Conservation (phyloP, 1,139 yeast species). For the Protomyces gravidus region DNA sequence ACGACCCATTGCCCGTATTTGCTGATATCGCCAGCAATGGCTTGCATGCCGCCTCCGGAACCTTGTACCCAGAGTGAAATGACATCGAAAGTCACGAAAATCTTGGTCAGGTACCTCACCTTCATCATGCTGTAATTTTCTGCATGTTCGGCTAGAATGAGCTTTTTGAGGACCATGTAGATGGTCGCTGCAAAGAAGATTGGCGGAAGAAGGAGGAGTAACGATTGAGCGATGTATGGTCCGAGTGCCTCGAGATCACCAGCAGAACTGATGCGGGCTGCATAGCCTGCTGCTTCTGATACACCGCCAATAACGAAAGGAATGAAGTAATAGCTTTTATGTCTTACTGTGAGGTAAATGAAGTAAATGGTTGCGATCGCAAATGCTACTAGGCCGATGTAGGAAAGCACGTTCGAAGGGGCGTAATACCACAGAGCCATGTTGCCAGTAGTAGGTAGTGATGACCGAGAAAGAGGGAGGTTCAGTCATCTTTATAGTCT, state of each 20-base stretch:
- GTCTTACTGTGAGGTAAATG: constrained; percentile 27
- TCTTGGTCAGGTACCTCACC: constrained; percentile 41
- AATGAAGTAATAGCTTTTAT: constrained; percentile 33
- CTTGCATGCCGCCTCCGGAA: constrained; percentile 48
- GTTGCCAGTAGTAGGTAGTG: too few relatives aligned
- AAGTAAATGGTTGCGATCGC: constrained; percentile 32
- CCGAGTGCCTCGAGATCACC: constrained; percentile 34
- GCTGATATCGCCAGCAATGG: neutral
- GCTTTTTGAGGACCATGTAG: constrained; percentile 47
- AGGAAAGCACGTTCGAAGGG: constrained; percentile 34
- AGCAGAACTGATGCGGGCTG: constrained; percentile 40
- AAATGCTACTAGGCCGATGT: constrained; percentile 34
- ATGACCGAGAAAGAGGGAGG: too few relatives aligned
- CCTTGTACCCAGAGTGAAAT: constrained; percentile 46
- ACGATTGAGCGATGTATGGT: constrained; percentile 43
- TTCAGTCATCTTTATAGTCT: too few relatives aligned
- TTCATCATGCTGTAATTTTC: constrained; percentile 41
- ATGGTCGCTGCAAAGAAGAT: constrained; percentile 47
- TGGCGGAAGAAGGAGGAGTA: constrained; percentile 46
- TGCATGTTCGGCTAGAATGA: constrained; percentile 40
- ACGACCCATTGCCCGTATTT: constrained; percentile 34
- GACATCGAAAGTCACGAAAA: constrained; percentile 48
- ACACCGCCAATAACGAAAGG: constrained; percentile 36
- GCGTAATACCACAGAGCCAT: constrained; percentile 27
- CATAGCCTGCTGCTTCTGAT: constrained; percentile 42